Evolutionary conservation across 2,329 filamentous ascomycete species (phyloP), one percentile per base, ranked within the genome.

Genomic region (Colletotrichum abscissum): DNA sequence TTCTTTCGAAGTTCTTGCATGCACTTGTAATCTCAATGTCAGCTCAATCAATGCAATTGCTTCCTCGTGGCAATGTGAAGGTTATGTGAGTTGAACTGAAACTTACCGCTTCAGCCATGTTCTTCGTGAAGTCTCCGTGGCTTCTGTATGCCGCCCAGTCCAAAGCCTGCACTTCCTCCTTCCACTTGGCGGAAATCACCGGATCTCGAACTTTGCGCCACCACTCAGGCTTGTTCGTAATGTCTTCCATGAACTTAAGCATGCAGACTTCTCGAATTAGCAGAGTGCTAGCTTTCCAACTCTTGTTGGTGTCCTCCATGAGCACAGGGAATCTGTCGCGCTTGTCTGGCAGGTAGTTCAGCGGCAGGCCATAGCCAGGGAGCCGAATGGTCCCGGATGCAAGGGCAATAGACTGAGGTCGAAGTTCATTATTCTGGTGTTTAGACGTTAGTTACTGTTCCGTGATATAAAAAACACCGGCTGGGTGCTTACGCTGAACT

Each of bases 41-140:
- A 49, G 4, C 19, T 16, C 4, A 5, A 1, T 8, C 4, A 11
- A n/a, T 28, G 1, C 12, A 6, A 19, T 42, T 42, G 16, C 0
- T 42, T 42, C 6, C 3, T 42, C 5, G 16, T 7, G 5, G 0
- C 38, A 2, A 42, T 42, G 6, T 19, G 38, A 42, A 42, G 38
- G 5, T 1, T 42, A 19, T 8, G 1, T 1, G 5, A 19, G 1
- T 0, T 8, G 14, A 6, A 42, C 22, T 6, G 12, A 19, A 26
- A 76, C 79, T 73, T 57, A 81, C 81, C 19, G 77, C 76, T n/a
- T 79, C 76, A 2, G 78, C 80, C 81, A 83, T 82, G 2, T 56
- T 64, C 2, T 77, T 67, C 1, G 79, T 78, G 63, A 83, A 81
- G 30, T 79, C 77, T 0, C 68, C 80, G 63, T 75, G 60, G 2